Evolutionary conservation across 2,329 filamentous ascomycete genomes (phyloP).

Genomic region (Hymenoscyphus infarciens): DNA sequence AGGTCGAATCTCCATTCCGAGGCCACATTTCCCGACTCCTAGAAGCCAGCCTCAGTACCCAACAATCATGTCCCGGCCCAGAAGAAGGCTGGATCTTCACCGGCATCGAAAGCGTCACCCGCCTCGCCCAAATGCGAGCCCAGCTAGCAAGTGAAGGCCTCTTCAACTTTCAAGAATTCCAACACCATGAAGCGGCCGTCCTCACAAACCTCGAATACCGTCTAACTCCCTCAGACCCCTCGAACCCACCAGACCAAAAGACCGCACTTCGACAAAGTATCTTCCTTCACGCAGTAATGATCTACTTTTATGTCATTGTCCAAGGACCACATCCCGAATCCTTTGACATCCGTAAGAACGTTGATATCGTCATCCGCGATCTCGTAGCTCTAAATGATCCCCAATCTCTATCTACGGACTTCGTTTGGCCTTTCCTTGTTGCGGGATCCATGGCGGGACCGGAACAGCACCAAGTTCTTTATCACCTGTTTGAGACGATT

Average conservation of each 20-base stretch:
- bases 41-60: neutral
- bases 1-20: constrained; percentile 8
- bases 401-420: constrained; percentile 2
- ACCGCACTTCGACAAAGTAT: constrained; percentile 4
- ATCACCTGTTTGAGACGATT: neutral
- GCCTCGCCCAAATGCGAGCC: constrained; percentile 9
- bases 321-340: constrained; percentile 9
- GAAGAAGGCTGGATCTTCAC: constrained; percentile 12
- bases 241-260: neutral
- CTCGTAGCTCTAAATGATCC: constrained; percentile 11
- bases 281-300: constrained; percentile 13
- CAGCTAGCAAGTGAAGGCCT: constrained; percentile 8
- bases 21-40: constrained; percentile 11
- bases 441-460: constrained; percentile 10
- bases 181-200: constrained; percentile 11
- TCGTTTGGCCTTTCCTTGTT: constrained; percentile 10
- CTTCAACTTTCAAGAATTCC: constrained; percentile 8
- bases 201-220: constrained; percentile 10
- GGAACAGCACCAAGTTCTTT: constrained; percentile 9
- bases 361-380: constrained; percentile 10
- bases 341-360: constrained; percentile 11
- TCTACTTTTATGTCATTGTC: constrained; percentile 9
- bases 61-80: neutral
- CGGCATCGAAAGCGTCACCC: constrained; percentile 15
- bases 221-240: neutral